These are phyloP conservation scores for Sclerotinia glacialis DNA, from an alignment of 2,329 filamentous ascomycete species.

Conservation along the genomic window DNA sequence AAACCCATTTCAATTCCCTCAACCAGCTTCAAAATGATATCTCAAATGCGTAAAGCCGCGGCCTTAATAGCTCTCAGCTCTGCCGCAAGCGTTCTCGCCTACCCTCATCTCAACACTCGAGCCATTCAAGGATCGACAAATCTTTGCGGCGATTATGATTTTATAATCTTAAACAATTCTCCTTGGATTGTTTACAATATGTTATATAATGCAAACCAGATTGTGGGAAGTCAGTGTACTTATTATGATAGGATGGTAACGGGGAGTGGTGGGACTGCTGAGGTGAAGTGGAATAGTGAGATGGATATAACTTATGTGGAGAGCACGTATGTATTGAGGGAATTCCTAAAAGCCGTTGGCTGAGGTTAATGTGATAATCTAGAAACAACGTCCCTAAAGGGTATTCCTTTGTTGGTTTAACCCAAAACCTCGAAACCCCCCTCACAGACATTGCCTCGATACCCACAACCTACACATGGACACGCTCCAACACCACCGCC, in stretches of 20 bases:
- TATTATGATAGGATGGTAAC: conserved; percentile 2
- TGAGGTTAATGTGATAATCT: not conserved
- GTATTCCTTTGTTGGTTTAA: not conserved
- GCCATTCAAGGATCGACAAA: not conserved
- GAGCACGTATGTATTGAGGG: not conserved
- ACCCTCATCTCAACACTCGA: conserved; percentile 1
- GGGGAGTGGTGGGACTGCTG: not conserved
- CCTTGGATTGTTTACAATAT: conserved; percentile 8
- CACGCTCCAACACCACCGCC: not conserved
- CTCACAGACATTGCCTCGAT: not conserved
- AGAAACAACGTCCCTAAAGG: conserved; percentile 9
- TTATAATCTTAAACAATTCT: conserved; percentile 1
- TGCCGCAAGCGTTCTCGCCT: not conserved
- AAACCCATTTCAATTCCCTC: not conserved
- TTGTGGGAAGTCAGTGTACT: conserved; percentile 2
- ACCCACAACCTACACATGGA: conserved; percentile 7
- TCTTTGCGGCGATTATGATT: conserved; percentile 1
- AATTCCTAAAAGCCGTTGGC: accelerated
- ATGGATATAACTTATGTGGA: conserved; percentile 2
- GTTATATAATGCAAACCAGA: not conserved
- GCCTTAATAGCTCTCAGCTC: conserved; percentile 5
- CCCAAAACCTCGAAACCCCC: not conserved
- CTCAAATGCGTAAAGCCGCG: not conserved
- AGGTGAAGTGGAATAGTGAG: conserved; percentile 9
- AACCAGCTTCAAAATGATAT: not conserved